Conservation (phyloP, 768 basidiomycete genomes). For the Suillus lakei region DNA sequence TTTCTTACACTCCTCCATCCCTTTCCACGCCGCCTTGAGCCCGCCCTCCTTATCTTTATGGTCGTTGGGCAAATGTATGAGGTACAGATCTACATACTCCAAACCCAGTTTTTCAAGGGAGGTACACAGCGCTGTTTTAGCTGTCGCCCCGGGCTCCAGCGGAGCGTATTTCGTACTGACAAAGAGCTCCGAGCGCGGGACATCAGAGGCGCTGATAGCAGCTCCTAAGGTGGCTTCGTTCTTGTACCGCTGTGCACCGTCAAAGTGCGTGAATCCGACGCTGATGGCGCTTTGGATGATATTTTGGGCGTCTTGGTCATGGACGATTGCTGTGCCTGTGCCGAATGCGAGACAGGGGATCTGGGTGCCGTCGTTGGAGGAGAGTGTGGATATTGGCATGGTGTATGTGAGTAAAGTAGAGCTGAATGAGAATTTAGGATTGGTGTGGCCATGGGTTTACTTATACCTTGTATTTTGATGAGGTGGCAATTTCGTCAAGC, state of each 20-base stretch:
- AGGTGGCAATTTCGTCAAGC: too few species aligned
- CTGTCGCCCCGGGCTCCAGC: slow-evolving; percentile 50
- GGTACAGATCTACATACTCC: slow-evolving; percentile 47
- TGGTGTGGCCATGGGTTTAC: neutral
- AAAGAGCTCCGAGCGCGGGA: slow-evolving; percentile 43
- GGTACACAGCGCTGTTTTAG: slow-evolving; percentile 28
- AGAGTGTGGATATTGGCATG: slow-evolving; percentile 29
- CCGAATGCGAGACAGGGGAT: slow-evolving; percentile 45
- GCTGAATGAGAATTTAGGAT: too few species aligned
- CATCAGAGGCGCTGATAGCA: slow-evolving; percentile 34
- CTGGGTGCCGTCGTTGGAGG: slow-evolving; percentile 39
- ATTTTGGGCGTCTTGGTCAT: slow-evolving; percentile 29
- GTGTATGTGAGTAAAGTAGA: slow-evolving; percentile 3
- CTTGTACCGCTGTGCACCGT: slow-evolving; percentile 42
- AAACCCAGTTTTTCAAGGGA: slow-evolving; percentile 38
- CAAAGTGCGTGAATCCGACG: slow-evolving; percentile 43
- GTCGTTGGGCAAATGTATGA: slow-evolving; percentile 44
- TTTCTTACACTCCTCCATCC: slow-evolving; percentile 58
- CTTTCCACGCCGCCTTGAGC: slow-evolving; percentile 51
- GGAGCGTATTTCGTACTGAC: slow-evolving; percentile 63
- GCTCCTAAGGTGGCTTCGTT: slow-evolving; percentile 45
- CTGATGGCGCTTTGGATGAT: slow-evolving; percentile 34
- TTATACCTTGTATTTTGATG: neutral
- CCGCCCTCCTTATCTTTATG: slow-evolving; percentile 11
- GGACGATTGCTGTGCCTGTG: slow-evolving; percentile 38